Percentiles rank a stretch among this genome's conserved stretches.
Evolutionary conservation across 2,329 filamentous ascomycete species (phyloP).

Genomic region (Passalora sequoiae): DNA sequence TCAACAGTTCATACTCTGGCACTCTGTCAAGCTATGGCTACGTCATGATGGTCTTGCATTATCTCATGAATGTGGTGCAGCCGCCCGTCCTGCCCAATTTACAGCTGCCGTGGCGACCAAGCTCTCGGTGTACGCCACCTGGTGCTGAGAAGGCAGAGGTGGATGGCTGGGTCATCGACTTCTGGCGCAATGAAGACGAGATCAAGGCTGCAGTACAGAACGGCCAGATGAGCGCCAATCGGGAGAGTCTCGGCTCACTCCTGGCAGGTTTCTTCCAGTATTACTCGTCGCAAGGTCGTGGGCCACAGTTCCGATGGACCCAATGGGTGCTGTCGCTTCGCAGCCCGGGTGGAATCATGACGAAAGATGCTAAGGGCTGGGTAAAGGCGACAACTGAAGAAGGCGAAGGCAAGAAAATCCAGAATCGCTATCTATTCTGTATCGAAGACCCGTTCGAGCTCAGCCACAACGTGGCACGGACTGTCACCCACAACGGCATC

Average conservation of each 20-base stretch:
- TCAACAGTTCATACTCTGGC: conserved; percentile 81
- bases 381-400: conserved; percentile 70
- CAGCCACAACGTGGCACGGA: conserved; percentile 82
- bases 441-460: conserved; percentile 90
- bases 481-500: conserved; percentile 77
- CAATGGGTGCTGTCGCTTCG: conserved; percentile 74
- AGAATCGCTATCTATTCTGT: conserved; percentile 76
- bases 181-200: conserved; percentile 69
- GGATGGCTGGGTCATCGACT: conserved; percentile 63
- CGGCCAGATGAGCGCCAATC: conserved; percentile 62
- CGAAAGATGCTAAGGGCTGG: conserved; percentile 79
- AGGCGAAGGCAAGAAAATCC: conserved; percentile 54
- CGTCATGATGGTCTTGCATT: conserved; percentile 87
- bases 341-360: conserved; percentile 61
- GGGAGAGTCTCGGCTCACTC: conserved; percentile 63
- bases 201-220: conserved; percentile 57
- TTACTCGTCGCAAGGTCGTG: conserved; percentile 57
- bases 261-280: conserved; percentile 85
- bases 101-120: conserved; percentile 53
- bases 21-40: conserved; percentile 88
- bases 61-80: conserved; percentile 72
- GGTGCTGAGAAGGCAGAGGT: conserved; percentile 25
- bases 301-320: conserved; percentile 70
- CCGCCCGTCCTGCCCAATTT: conserved; percentile 84
- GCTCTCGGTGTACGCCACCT: conserved; percentile 29